Evolutionary conservation across 257 asterid genomes (phyloP).

Genomic region (Solanum bulbocastanum): DNA sequence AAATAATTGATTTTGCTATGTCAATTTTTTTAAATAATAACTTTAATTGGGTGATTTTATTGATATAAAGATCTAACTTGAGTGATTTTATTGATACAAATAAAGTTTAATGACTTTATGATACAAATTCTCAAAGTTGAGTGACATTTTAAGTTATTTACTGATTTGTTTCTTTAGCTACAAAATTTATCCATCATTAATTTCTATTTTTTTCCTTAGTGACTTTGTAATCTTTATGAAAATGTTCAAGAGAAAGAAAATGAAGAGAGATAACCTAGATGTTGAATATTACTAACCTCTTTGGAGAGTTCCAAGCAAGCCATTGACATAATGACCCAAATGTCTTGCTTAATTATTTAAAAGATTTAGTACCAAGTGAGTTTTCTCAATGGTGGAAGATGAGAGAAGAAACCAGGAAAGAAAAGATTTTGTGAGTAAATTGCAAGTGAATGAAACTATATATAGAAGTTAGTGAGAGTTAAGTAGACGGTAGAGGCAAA

Average conservation of each 20-base stretch:
- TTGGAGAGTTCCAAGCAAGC: slow-evolving; percentile 42
- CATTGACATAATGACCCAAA: slow-evolving; percentile 31
- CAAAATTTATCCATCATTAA: neutral
- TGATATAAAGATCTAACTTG: too few relatives aligned
- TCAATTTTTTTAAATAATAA: too few relatives aligned
- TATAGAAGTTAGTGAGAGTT: slow-evolving; percentile 16
- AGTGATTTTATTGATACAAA: too few relatives aligned
- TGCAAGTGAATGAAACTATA: slow-evolving; percentile 10
- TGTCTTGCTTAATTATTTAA: neutral
- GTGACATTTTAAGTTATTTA: too few relatives aligned
- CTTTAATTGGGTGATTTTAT: too few relatives aligned
- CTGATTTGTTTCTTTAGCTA: neutral
- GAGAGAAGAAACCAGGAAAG: neutral
- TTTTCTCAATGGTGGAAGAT: neutral
- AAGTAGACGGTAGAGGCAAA: slow-evolving; percentile 15
- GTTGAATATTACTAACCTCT: slow-evolving; percentile 27
- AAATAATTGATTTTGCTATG: too few relatives aligned
- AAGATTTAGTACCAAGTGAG: neutral
- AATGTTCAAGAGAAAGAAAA: neutral
- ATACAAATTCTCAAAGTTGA: too few relatives aligned
- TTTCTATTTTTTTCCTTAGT: neutral
- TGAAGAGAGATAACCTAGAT: neutral
- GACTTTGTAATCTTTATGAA: neutral
- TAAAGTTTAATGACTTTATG: too few relatives aligned
- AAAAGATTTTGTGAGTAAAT: slow-evolving; percentile 2